Evolutionary conservation across 2,329 filamentous ascomycete species (phyloP), one percentile per base, ranked within the genome.

Genomic region (Fusarium papillatum): DNA sequence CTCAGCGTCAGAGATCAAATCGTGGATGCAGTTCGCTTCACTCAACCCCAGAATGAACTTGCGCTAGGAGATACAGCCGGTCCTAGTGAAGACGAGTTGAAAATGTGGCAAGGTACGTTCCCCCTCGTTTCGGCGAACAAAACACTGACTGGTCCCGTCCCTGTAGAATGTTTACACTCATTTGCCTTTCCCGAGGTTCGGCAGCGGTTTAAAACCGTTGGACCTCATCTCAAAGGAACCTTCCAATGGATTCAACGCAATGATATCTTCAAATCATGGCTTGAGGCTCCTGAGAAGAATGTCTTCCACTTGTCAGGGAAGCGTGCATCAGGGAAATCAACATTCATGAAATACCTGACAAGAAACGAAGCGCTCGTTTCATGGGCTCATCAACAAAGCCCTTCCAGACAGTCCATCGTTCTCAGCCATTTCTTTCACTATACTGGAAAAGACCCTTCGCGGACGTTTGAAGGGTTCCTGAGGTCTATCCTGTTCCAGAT

Each of bases 251-350:
- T 61, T 8, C 11, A 24, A 16, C 9, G 13, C 4, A 39, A 24
- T 5, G 13, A 19, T 4, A 19, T 7, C 6, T 61, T 41, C 38
- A n/a, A 5, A 14, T 24, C n/a, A 5, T 61, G 57, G 57, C 57
- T 61, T 13, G 17, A 19, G 7, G 5, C 7, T 7, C 9, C 24
- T 29, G 22, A 29, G 2, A 13, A 4, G 17, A 61, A 61, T n/a
- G 26, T 61, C 4, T 11, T 41, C 11, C 13, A 11, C 10, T 3
- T 61, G 36, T 16, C 10, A 5, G 59, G 59, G 4, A 24, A 41
- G 59, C 36, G 22, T n/a, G 59, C n/a, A 61, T 61, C 59, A 16
- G 59, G 59, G 3, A 61, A 61, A 38, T 61, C 59, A 22, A 61
- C 59, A 19, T 16, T 31, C n/a, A 62, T 62, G 59, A 62, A 29